Evolutionary conservation across 495 filamentous ascomycete species (phyloP), one percentile per base, ranked within the genome.

Genomic region (Xylaria cubensis): DNA sequence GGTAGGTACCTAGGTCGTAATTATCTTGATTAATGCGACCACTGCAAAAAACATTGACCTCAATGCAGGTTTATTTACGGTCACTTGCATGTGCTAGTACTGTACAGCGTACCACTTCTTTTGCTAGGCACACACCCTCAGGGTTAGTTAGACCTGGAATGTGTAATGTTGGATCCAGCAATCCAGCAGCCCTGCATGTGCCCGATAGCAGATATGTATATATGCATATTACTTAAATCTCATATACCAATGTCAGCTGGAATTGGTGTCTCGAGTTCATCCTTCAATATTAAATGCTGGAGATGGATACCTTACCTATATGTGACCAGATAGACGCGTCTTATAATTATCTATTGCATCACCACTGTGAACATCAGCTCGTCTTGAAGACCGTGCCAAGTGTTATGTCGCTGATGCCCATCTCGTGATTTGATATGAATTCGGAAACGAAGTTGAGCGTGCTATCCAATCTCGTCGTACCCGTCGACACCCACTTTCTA

Each of bases 361-460:
- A 21, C n/a, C n/a, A 2, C 2, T 6, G 3, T 26, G 9, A 13
- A 26, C 21, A 1, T 53, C 21, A 26, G 10, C 50, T 53, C 8
- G 50, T 53, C 7, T 53, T 53, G 8, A 4, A 13, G 21, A 26
- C 26, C 26, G 9, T 26, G 24, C 21, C 19, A 26, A 19, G 19
- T 5, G n/a, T 2, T 53, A 53, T 24, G n/a, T n/a, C n/a, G 42
- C 69, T 59, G 17, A 21, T 39, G 32, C 17, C 51, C n/a, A 67
- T 42, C 41, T 59, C 46, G 32, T 65, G 9, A 66, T 61, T 24
- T 67, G 75, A 62, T 21, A 80, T 72, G 59, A 79, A 80, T 17
- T 75, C 62, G 0, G 83, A 83, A 62, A 83, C 81, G 73, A 85
- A 84, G 50, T 85, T 84, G 2, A 86, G 77, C 36, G 77, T 68